Evolutionary conservation across 192 early-diverging fungal species (phyloP), one percentile per base, ranked within the genome.

Genomic region (Anaeromyces robustus): DNA sequence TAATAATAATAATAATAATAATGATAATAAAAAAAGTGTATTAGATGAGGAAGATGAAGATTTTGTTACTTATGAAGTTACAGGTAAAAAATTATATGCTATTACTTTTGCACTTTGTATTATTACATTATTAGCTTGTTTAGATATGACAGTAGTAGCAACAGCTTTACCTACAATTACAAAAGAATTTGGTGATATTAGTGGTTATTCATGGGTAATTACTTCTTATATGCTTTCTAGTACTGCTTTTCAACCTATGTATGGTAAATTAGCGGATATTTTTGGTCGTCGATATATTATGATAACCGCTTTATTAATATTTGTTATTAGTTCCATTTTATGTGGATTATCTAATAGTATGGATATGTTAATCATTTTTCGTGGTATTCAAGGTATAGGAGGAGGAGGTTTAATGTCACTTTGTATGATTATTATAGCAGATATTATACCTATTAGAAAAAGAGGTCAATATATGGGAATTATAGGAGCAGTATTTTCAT

Each of bases 251-350:
- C 87, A 92, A 79, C 92, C 93, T 78, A 83, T 88, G 5, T 96
- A 96, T 85, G 94, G 92, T 78, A 94, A 94, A 82, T 89, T 97
- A 79, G 90, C 94, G 77, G 96, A 98, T 82, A 97, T 97, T 81
- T 93, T 96, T 86, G 96, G 95, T 29, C 90, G 95, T 34, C 93
- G 95, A 82, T 78, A 84, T n/a, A 89, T 89, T n/a, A 90, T 98
- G 32, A 80, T 96, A 0, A 87, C 90, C 34, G 93, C 94, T 3
- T 90, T 95, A 41, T 77, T 86, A 29, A 81, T 96, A 31, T 99
- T 99, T 83, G 88, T 92, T 79, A 78, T 92, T 11, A 96, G 96
- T 9, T 94, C 93, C 0, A 82, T 93, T 2, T 84, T 96, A 22
- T 96, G 96, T 83, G 97, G 94, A n/a, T 82, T 89, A 31, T 92